Base-by-base conservation (phyloP, 2,329 filamentous ascomycete species). In the Xylaria arbuscula region DNA sequence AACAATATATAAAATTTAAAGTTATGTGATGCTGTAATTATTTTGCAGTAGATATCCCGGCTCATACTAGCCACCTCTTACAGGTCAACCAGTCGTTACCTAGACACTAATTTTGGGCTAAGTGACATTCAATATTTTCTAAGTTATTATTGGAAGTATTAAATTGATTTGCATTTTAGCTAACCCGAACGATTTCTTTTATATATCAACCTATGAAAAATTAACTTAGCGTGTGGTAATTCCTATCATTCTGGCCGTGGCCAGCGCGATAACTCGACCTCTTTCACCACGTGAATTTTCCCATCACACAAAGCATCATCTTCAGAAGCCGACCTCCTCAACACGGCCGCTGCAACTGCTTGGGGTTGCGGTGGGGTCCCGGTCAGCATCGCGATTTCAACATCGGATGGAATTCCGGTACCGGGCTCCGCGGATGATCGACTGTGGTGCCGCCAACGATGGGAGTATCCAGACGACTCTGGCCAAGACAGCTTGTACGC, bases 241-340 rank as follows among this genome's bases (percentile, higher is more conserved):
- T 57, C 47, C 51, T 32, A 34, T 51, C 51, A 58, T 58, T 56
- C 32, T 13, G 61, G 19, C 19, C 53, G 19, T 42, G 53, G 42
- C n/a, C 40, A 42, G 48, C 28, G 53, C 2, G 64, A 67, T 45
- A 67, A 63, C 15, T 67, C 64, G 22, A 67, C 59, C 45, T 67
- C 64, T 22, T 67, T 67, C 51, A 67, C 64, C n/a, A 67, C 64
- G 36, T 67, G 64, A 53, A 67, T 67, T 19, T 67, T 67, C 2
- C 64, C 64, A 50, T 67, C 19, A 51, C 42, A 67, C 13, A 62
- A 57, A 19, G 51, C 64, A 51, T 67, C 64, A 36, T 50, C 58
- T 22, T 19, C 42, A 15, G 64, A 63, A 17, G 40, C 15, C 32
- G 64, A 67, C 51, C 34, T 53, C 59, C 64, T 67, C 32, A 24